Base-by-base conservation (phyloP, 768 basidiomycete species). In the Termitomyces sp. region DNA sequence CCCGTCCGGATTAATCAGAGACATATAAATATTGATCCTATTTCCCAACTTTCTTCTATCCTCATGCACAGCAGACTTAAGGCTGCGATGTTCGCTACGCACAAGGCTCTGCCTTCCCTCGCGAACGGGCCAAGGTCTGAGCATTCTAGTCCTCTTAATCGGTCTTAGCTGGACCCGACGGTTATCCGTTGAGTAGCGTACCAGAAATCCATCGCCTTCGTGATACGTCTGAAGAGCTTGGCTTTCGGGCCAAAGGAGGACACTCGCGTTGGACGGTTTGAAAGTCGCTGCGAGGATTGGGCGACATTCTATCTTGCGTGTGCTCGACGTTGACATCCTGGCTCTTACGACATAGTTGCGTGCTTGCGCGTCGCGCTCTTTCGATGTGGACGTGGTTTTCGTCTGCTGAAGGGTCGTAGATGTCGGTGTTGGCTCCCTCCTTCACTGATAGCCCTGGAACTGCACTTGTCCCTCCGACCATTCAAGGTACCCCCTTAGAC, bases 81-180 rank as follows among this genome's bases (percentile, higher is more conserved):
- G 66, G 73, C 73, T 74, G 73, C 73, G 73, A 75, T 65, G 72
- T 74, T 77, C 84, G 83, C 73, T 62, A 73, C 84, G 66, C 63
- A 83, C 80, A 76, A 75, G 77, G 75, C 58, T 67, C 64, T 57
- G 58, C 67, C 64, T 57, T 60, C 57, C 53, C 61, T 70, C 56
- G 65, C 68, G 71, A 73, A 73, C 68, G 71, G 71, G 72, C 66
- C 66, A 73, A 75, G 71, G 73, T 73, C 70, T 75, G 72, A 73
- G 72, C 24, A 66, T 71, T 64, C 57, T 50, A 55, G 48, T 66
- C 67, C 64, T 62, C 64, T 66, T 18, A 60, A 69, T 67, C 49
- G 71, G 56, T 67, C 61, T 70, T 70, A 68, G 67, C 69, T 50
- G 72, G 64, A 65, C 54, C 66, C 53, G 55, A 63, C 59, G 54